Evolutionary conservation across 1,284 basidiomycete genomes (phyloP).

Genomic region (Leucocoprinus gongylophorus): DNA sequence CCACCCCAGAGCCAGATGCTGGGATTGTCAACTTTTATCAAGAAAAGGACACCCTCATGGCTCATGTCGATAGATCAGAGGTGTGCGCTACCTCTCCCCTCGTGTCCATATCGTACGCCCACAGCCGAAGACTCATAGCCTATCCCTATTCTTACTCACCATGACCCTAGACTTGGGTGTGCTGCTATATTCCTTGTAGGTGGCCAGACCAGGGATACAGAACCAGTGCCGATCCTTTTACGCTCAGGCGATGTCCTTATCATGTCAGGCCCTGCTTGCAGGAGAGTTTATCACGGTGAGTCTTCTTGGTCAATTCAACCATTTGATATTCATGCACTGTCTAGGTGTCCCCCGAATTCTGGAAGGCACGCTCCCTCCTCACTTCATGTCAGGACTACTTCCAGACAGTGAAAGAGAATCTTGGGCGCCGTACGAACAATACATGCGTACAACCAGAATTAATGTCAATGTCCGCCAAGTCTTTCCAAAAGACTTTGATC

Average conservation of each 20-base stretch:
- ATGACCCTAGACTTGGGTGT: constrained; percentile 63
- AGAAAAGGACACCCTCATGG: constrained; percentile 84
- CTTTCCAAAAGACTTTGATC: constrained; percentile 65
- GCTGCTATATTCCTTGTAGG: constrained; percentile 88
- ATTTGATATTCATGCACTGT: neutral
- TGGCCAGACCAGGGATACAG: constrained; percentile 62
- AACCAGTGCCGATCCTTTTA: constrained; percentile 75
- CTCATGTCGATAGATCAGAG: constrained; percentile 89
- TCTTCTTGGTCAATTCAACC: constrained; percentile 27
- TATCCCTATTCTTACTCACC: neutral
- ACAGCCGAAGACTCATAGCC: neutral
- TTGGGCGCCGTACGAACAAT: constrained; percentile 57
- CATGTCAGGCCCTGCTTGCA: constrained; percentile 81
- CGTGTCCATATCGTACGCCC: constrained; percentile 79
- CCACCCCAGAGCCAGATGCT: constrained; percentile 70
- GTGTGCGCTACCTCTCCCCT: constrained; percentile 80
- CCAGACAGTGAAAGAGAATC: constrained; percentile 24
- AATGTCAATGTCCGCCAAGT: constrained; percentile 91
- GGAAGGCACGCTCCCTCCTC: constrained; percentile 65
- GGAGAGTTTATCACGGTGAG: constrained; percentile 73
- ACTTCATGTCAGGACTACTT: constrained; percentile 37
- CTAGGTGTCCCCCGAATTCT: constrained; percentile 83
- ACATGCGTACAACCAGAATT: constrained; percentile 63
- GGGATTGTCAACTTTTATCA: constrained; percentile 94
- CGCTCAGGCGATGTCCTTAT: constrained; percentile 87